Evolutionary conservation across 176 grass and related monocot genomes (phyloP).

Genomic region (Phyllostachys edulis): DNA sequence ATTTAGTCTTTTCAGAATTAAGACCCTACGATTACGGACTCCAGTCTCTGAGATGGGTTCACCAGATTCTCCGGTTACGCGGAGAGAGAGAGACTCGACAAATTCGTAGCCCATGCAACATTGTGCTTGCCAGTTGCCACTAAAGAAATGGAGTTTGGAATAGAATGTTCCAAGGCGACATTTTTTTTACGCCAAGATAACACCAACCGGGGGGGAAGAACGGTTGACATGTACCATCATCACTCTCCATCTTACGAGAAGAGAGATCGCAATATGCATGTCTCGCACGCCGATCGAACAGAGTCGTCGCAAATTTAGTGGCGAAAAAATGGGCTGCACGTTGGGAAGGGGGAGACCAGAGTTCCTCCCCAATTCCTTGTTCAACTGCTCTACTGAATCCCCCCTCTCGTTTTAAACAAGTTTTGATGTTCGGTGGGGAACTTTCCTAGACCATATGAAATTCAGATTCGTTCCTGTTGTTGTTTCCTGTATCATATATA

Average conservation of each 20-base stretch:
- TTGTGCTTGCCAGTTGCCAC: conserved; percentile 24
- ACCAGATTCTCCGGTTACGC: conserved; percentile 28
- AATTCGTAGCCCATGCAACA: not conserved
- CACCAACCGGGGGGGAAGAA: not conserved
- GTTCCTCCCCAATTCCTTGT: not conserved
- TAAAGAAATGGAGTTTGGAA: conserved; percentile 21
- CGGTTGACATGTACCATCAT: not conserved
- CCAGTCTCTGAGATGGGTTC: not conserved
- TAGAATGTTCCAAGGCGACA: conserved; percentile 27
- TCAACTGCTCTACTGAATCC: conserved; percentile 15
- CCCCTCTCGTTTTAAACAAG: not conserved
- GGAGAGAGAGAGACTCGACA: not conserved
- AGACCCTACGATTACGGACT: not conserved
- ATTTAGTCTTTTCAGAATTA: not conserved
- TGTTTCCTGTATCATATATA: not conserved
- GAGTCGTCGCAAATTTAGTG: conserved; percentile 38
- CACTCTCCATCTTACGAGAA: not conserved
- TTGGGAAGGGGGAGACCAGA: not conserved
- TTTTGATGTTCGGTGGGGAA: conserved; percentile 2
- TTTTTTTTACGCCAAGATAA: conserved; percentile 40
- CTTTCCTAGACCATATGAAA: not conserved
- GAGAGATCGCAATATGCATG: not conserved
- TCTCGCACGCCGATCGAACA: conserved; percentile 19
- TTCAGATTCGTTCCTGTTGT: not conserved
- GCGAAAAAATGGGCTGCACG: conserved; percentile 32